Conservation (phyloP, 2,329 filamentous ascomycete genomes). For the Aureobasidium uvarum region DNA sequence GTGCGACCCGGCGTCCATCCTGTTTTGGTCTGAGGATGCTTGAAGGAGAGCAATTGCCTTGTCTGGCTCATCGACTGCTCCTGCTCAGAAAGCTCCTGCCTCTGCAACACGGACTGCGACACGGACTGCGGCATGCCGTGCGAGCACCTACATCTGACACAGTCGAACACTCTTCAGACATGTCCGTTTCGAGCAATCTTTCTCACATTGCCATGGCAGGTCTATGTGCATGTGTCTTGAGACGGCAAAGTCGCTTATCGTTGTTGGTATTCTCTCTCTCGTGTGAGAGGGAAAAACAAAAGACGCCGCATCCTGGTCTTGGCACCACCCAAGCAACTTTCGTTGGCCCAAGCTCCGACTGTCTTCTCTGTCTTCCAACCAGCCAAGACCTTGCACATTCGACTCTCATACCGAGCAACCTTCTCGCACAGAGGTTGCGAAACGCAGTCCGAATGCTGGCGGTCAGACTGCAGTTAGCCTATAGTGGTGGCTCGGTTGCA, state of each 20-base stretch:
- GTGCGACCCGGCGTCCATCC: not conserved
- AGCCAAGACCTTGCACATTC: not conserved
- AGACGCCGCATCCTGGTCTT: not conserved
- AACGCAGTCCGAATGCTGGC: too few relatives aligned
- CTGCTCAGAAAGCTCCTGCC: not conserved
- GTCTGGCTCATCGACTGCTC: not conserved
- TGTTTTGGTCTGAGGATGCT: not conserved
- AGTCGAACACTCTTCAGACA: too few relatives aligned
- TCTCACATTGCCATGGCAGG: not conserved
- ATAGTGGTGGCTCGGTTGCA: too few relatives aligned
- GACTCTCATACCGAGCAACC: not conserved
- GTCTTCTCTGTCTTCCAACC: not conserved
- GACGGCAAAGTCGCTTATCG: not conserved
- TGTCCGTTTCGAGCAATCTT: not conserved
- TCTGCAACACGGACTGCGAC: not conserved
- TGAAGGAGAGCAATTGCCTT: not conserved
- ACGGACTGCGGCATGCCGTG: not conserved
- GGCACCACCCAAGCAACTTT: not conserved
- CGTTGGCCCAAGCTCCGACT: not conserved
- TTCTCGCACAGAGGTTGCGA: not conserved
- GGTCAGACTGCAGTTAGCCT: too few relatives aligned
- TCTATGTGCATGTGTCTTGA: not conserved
- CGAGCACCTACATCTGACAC: not conserved
- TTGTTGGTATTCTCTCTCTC: not conserved
- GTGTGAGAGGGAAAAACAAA: not conserved